Evolutionary conservation across 1,139 yeast species (phyloP).

Genomic region (Yarrowia galli): DNA sequence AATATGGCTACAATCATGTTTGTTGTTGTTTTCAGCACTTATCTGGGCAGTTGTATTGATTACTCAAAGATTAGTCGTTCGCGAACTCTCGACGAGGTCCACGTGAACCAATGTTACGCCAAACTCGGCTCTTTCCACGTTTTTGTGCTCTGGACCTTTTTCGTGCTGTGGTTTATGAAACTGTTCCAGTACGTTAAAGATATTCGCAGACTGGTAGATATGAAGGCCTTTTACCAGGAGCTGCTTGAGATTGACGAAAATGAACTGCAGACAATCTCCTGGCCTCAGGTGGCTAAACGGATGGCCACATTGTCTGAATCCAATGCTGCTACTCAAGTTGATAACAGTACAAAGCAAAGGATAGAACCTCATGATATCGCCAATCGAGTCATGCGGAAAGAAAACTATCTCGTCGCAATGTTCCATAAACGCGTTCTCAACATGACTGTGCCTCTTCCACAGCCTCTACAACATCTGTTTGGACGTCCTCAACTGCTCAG

Average conservation of each 20-base stretch:
- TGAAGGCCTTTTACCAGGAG: constrained; percentile 68
- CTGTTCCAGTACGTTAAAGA: constrained; percentile 62
- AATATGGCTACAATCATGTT: constrained; percentile 79
- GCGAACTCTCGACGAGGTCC: constrained; percentile 57
- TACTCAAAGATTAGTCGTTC: constrained; percentile 58
- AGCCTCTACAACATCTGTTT: constrained; percentile 48
- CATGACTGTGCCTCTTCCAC: constrained; percentile 62
- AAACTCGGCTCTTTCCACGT: constrained; percentile 59
- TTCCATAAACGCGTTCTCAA: constrained; percentile 80
- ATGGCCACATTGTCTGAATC: constrained; percentile 77
- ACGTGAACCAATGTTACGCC: constrained; percentile 67
- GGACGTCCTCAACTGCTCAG: constrained; percentile 56
- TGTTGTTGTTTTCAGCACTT: constrained; percentile 78
- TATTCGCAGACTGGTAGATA: constrained; percentile 63
- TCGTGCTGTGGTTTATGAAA: constrained; percentile 63
- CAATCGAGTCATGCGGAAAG: constrained; percentile 93
- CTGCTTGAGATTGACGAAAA: constrained; percentile 74
- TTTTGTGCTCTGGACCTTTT: constrained; percentile 67
- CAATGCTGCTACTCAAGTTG: constrained; percentile 69
- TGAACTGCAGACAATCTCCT: constrained; percentile 90
- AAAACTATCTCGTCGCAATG: constrained; percentile 89
- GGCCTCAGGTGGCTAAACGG: constrained; percentile 87
- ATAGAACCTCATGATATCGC: constrained; percentile 95
- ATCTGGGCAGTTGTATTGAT: constrained; percentile 83
- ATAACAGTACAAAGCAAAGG: constrained; percentile 65